Evolutionary conservation across 108 stramenopile species (phyloP).

Genomic region (Asterionellopsis glacialis): DNA sequence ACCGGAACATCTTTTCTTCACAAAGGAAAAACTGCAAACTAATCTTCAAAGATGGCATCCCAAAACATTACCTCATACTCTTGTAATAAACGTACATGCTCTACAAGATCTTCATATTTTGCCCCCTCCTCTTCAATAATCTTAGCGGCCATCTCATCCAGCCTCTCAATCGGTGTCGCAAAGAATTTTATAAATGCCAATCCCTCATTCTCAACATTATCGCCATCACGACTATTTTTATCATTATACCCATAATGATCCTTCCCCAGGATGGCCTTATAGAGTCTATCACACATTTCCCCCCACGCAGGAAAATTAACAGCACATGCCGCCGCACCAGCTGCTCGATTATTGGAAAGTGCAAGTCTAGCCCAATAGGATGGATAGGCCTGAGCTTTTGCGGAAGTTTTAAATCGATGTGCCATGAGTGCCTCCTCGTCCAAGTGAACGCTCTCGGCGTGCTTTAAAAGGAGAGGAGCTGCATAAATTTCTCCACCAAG

Average conservation of each 20-base stretch:
- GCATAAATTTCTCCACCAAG: slow-evolving; percentile 36
- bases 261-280: not conserved
- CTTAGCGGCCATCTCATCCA: slow-evolving; percentile 32
- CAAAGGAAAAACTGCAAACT: too few relatives aligned
- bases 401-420: too few relatives aligned
- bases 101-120: slow-evolving; percentile 29
- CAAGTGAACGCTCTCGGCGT: slow-evolving; percentile 10
- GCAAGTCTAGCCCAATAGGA: slow-evolving; percentile 38
- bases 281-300: slow-evolving; percentile 18
- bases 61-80: slow-evolving; percentile 35
- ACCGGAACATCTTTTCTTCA: too few relatives aligned
- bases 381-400: slow-evolving; percentile 28
- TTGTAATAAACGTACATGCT: slow-evolving; percentile 38
- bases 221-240: slow-evolving; percentile 15
- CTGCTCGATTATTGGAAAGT: slow-evolving; percentile 18
- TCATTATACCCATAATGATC: slow-evolving; percentile 14
- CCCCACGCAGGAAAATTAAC: slow-evolving; percentile 43
- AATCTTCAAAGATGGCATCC: slow-evolving; percentile 11
- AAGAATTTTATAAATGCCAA: slow-evolving; percentile 32
- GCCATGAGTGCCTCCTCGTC: slow-evolving; percentile 17
- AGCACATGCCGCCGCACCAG: slow-evolving; percentile 37
- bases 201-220: not conserved
- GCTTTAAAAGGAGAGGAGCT: slow-evolving; percentile 15
- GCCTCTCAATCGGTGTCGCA: slow-evolving; percentile 26
- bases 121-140: slow-evolving; percentile 22